Conservation (phyloP, 768 basidiomycete genomes). For the Rhodosporidiobolus odoratus region DNA sequence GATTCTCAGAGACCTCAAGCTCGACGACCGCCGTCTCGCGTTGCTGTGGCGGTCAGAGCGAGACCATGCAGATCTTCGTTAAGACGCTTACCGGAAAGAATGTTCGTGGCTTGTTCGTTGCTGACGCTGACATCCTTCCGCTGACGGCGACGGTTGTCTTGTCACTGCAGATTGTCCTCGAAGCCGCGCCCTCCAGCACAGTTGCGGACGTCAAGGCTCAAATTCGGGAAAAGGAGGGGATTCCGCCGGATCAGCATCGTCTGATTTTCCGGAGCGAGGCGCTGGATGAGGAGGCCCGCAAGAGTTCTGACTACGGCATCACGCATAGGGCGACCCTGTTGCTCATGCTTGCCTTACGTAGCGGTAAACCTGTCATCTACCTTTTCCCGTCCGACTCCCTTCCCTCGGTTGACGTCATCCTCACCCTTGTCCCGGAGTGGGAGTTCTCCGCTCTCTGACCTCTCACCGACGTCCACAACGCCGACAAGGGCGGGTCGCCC, state of each 20-base stretch:
- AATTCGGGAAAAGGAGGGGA: conserved; percentile 89
- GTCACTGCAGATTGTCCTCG: neutral
- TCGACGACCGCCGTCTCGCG: too few species aligned
- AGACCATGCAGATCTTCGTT: conserved; percentile 74
- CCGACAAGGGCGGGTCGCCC: neutral
- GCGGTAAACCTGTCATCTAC: conserved; percentile 49
- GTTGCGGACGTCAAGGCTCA: conserved; percentile 61
- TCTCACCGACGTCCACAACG: neutral
- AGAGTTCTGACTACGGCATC: conserved; percentile 61
- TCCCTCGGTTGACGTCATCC: conserved; percentile 42
- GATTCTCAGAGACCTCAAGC: too few species aligned
- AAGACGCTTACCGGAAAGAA: conserved; percentile 86
- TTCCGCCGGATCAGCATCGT: conserved; percentile 85
- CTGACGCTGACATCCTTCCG: neutral
- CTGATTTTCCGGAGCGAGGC: conserved; percentile 86
- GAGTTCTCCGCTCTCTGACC: conserved; percentile 48
- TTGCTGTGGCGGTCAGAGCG: too few species aligned
- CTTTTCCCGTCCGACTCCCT: conserved; percentile 44
- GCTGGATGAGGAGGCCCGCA: conserved; percentile 65
- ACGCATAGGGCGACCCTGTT: conserved; percentile 80
- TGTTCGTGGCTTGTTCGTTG: conserved; percentile 49
- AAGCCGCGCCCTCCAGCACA: neutral
- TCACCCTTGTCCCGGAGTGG: conserved; percentile 47
- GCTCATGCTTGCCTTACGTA: conserved; percentile 76
- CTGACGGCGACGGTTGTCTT: neutral